These are phyloP conservation scores for Paracoccidioides brasiliensis DNA, from an alignment of 2,329 filamentous ascomycete genomes.

Conservation along the genomic window DNA sequence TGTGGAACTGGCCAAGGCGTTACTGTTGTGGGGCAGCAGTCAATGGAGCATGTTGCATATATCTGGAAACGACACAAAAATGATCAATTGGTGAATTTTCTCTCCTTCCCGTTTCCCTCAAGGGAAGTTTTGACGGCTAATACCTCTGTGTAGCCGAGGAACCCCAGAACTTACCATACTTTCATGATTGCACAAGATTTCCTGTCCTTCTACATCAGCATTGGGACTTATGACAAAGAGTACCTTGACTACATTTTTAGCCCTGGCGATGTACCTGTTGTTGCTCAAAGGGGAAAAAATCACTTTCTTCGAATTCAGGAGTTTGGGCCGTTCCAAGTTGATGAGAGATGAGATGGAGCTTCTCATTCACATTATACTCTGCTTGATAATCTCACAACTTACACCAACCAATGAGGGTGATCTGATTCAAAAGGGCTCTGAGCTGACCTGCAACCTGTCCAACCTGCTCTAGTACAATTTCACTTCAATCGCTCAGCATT, in stretches of 20 bases:
- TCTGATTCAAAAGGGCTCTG: neutral
- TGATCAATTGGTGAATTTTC: neutral
- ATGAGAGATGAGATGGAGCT: neutral
- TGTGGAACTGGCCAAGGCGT: neutral
- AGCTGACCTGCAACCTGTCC: neutral
- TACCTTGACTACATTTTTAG: slow-evolving; percentile 6
- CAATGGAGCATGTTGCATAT: slow-evolving; percentile 10
- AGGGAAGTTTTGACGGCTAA: neutral
- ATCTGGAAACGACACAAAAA: slow-evolving; percentile 9
- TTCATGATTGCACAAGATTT: slow-evolving; percentile 3
- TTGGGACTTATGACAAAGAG: slow-evolving; percentile 6
- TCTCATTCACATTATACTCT: slow-evolving; percentile 3
- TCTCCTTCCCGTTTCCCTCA: neutral
- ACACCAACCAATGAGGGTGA: neutral
- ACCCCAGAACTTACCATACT: slow-evolving; percentile 1
- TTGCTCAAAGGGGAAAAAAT: neutral
- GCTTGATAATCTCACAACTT: slow-evolving; percentile 4
- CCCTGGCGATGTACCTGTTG: slow-evolving; percentile 1
- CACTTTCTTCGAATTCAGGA: slow-evolving; percentile 4
- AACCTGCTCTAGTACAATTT: neutral
- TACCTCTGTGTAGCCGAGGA: neutral
- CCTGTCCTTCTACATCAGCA: slow-evolving; percentile 5
- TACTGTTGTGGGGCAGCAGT: slow-evolving; percentile 7
- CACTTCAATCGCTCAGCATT: neutral
- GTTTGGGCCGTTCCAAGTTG: slow-evolving; percentile 5